Base-by-base conservation (phyloP, 75 land plant species). In the Selaginella moellendorffii region DNA sequence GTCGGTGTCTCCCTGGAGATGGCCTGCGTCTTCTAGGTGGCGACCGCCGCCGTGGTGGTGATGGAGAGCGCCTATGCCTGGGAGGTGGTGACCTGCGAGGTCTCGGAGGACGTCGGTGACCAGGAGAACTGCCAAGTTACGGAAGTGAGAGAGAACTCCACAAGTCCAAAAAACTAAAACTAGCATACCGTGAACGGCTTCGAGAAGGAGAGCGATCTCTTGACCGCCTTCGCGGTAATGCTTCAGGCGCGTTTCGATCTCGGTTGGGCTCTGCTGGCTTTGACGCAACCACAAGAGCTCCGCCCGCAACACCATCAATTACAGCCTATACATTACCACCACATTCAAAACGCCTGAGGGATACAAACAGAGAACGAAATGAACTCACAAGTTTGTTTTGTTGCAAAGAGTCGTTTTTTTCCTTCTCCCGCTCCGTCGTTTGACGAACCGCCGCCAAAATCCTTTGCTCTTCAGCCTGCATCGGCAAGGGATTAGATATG, bases 391-490 rank as follows among this genome's bases (percentile, higher is more conserved):
- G 74, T 53, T 78, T 76, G 29, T 68, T 83, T 54, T 28, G 26
- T 51, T 73, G 82, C 63, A 74, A 81, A 60, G 67, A 67, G 24
- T 82, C 85, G 27, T 61, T 28, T 69, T 84, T 85, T 63, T 70
- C 74, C 2, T 60, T 66, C 24, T 79, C 82, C 52, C 72, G 78
- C 42, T 84, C 88, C 74, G 64, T 83, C 76, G 74, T 83, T 66
- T 67, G 82, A 66, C 83, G 80, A 56, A 93, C 75, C 72, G 88
- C 99, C 67, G 72, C 63, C 1, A 73, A 65, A 58, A 95, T 82
- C 2, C 88, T 71, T 61, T 95, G 87, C 52, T 72, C 64, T 72
- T 95, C 99, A 52, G 66, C 87, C 99, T 95, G 80, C 54, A 67
- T 65, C 29, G 69, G 25, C 27, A 67, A 53, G 8, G 59, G 5